These are phyloP conservation scores for Kodamaea hsintzibuensis DNA, from an alignment of 805 yeast genomes.

Conservation along the genomic window DNA sequence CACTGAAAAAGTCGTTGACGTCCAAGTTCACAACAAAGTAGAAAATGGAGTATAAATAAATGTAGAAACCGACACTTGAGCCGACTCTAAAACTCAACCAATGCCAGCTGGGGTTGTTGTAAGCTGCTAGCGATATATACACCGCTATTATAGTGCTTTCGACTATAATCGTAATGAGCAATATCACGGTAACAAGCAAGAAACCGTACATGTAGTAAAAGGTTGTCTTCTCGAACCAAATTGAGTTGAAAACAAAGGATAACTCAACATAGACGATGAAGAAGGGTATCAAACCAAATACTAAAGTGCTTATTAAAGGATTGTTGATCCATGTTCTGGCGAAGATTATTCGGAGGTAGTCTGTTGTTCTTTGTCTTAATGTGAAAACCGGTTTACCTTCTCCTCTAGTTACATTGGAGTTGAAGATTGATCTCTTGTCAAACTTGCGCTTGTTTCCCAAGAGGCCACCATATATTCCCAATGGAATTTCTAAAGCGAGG, in stretches of 20 bases:
- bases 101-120: conserved; percentile 70
- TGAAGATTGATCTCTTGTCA: conserved; percentile 21
- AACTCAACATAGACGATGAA: conserved; percentile 80
- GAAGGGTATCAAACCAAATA: conserved; percentile 76
- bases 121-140: conserved; percentile 56
- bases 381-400: conserved; percentile 3
- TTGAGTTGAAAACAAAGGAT: conserved; percentile 66
- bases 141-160: conserved; percentile 74
- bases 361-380: conserved; percentile 5
- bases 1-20: conserved; percentile 66
- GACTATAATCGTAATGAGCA: conserved; percentile 61
- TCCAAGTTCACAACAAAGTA: conserved; percentile 60
- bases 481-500: conserved; percentile 68
- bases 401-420: background rate
- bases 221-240: conserved; percentile 79
- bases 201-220: conserved; percentile 82
- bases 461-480: conserved; percentile 72
- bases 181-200: conserved; percentile 57
- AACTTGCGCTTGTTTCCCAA: conserved; percentile 42
- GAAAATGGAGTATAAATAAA: conserved; percentile 65
- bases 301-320: conserved; percentile 32
- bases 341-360: conserved; percentile 6
- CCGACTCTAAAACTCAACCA: conserved; percentile 79
- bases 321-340: conserved; percentile 21
- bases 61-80: conserved; percentile 67